Evolutionary conservation across 805 yeast species (phyloP), one percentile per base, ranked within the genome.

Genomic region (Saccharomycopsis fermentans): DNA sequence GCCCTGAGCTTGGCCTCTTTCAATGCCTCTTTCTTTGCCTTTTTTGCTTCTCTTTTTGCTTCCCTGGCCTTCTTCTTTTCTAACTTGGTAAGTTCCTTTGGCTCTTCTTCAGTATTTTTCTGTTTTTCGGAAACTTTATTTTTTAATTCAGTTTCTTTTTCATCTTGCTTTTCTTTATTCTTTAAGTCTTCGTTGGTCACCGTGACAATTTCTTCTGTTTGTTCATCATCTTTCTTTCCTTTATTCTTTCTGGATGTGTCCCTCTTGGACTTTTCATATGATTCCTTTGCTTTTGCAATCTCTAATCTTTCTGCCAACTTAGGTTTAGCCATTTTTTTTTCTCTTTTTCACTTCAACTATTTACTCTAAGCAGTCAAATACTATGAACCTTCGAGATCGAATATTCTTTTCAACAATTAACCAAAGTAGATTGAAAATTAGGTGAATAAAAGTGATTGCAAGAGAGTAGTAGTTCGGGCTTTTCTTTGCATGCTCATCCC

Each of bases 1-100:
- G 63, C 62, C 39, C 65, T 52, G 32, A 61, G 60, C 24, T 64
- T 66, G 4, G 59, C 40, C 12, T 12, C 57, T 58, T 34, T 58
- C 17, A 54, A 17, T 14, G 21, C n/a, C 27, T 40, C 37, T 34
- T 62, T 60, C 57, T 66, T 66, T 14, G 57, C 64, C 53, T 62
- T 63, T 56, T 64, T 69, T n/a, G 58, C 58, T 35, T 55, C 32
- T 48, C 59, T 63, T 52, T 65, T 66, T 52, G 64, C 65, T 59
- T 52, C 35, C n/a, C 61, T 61, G 14, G 57, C 64, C 60, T 65
- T 58, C 47, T 64, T 65, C 21, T 58, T 57, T 39, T 37, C 29
- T 34, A 39, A 6, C 27, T 55, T 39, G 17, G 36, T 11, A 62
- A 56, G 54, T 58, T 47, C 65, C 47, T 43, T 21, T 19, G 52